Base-by-base conservation (phyloP, 2,329 filamentous ascomycete genomes). In the Madurella fahalii region DNA sequence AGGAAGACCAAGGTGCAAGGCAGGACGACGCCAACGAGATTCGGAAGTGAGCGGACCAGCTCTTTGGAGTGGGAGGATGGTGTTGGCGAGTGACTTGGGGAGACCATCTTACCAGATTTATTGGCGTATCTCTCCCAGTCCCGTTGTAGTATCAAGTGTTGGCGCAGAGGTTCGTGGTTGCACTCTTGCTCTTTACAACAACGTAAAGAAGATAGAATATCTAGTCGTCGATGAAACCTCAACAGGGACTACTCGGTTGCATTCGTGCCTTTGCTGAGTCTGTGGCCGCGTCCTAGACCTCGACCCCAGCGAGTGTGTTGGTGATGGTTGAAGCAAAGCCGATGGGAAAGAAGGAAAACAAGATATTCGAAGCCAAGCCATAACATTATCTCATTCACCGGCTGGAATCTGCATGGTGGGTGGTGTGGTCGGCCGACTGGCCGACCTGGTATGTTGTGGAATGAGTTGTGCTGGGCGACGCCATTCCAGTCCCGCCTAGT, bases 1-100 rank as follows among this genome's bases (percentile, higher is more conserved):
- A 78, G 77, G 13, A 81, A 55, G 7, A 79, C 50, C 2, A 76
- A 61, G 15, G 75, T 74, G n/a, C 77, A 77, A 32, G 72, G 72
- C 25, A 83, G 59, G 12, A 74, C 73, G 51, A 82, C 75, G 51
- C 71, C 71, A 34, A 80, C 63, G 52, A 74, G 64, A 17, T 62
- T 66, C 17, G 69, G 68, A n/a, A 65, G 45, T 39, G 47, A 47
- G 40, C 4, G 34, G 9, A 15, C 13, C 34, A 9, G 9, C 13
- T 37, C 34, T 11, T 15, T 37, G 11, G 34, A 11, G 34, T 15
- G 2, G 11, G 13, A 9, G 9, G 34, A 3, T 7, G 34, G 34
- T 37, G 34, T 37, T 37, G 4, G 34, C 34, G 34, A 4, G 34
- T 7, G 25, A 7, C 25, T 25, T 25, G 25, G 25, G 25, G 25